A percentile compares a stretch with the other conserved stretches of the same genome.
phyloP scores from a whole-genome alignment of 345 rosid genomes.

The Camelina hispida region DNA sequence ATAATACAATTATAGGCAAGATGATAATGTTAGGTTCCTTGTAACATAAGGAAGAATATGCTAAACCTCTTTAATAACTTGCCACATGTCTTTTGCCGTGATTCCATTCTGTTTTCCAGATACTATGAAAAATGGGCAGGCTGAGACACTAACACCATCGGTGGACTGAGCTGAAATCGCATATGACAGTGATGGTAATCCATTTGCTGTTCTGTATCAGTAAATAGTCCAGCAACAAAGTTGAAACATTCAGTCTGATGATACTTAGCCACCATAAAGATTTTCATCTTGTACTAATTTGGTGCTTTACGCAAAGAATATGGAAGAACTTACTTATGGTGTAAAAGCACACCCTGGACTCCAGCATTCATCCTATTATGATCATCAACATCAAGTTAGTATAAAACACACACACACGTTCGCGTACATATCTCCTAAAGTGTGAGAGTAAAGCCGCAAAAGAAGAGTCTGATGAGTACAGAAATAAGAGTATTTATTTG shows the following conservation, averaged over 20 bases:
- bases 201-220: slow-evolving; percentile 65
- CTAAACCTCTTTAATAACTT: slow-evolving; percentile 76
- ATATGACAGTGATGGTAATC: slow-evolving; percentile 61
- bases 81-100: slow-evolving; percentile 90
- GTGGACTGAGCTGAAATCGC: slow-evolving; percentile 76
- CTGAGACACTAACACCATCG: slow-evolving; percentile 64
- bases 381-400: slow-evolving; percentile 25
- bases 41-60: background rate
- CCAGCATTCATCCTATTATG: slow-evolving; percentile 71
- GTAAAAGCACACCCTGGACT: slow-evolving; percentile 67
- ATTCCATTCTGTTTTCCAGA: slow-evolving; percentile 70
- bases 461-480: too few species aligned
- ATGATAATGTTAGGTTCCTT: slow-evolving; percentile 5
- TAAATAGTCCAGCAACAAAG: slow-evolving; percentile 16
- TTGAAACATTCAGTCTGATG: slow-evolving; percentile 18
- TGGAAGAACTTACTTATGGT: slow-evolving; percentile 69
- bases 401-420: too few species aligned
- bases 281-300: background rate
- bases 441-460: background rate
- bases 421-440: too few species aligned
- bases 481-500: slow-evolving; percentile 17
- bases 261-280: background rate
- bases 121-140: slow-evolving; percentile 75
- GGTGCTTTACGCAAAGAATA: background rate
- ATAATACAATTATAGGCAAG: background rate